Evolutionary conservation across 306 rosid species (phyloP).

Genomic region (Begonia fuchsioides): DNA sequence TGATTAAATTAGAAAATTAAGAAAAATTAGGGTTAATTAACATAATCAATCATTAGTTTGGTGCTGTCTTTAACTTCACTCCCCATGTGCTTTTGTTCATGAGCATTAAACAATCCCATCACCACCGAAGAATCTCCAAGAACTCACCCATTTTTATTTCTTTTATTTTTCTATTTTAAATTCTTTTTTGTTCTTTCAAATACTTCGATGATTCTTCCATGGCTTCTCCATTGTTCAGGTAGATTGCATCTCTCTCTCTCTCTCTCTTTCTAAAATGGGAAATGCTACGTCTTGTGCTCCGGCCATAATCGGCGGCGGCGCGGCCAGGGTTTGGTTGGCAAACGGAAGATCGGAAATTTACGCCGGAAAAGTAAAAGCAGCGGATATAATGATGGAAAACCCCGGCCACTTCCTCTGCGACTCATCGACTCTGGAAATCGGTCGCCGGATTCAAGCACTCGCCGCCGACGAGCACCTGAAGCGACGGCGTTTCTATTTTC

Average conservation of each 20-base stretch:
- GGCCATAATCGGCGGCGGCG: constrained; percentile 24
- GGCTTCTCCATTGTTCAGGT: neutral
- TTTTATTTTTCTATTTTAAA: no score
- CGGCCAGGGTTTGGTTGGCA: constrained; percentile 25
- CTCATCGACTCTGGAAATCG: constrained; percentile 49
- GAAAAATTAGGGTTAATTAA: constrained; percentile 23
- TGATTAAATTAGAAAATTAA: constrained; percentile 9
- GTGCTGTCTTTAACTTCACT: constrained; percentile 37
- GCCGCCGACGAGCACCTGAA: constrained; percentile 49
- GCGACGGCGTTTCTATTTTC: constrained; percentile 42
- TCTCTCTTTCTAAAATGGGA: constrained; percentile 41
- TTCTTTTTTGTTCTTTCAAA: no score
- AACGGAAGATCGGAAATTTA: constrained; percentile 48
- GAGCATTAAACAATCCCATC: neutral
- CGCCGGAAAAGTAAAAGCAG: constrained; percentile 46
- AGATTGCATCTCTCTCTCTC: constrained; percentile 2
- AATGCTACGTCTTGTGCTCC: constrained; percentile 67
- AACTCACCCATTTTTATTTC: no score
- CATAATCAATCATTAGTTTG: constrained; percentile 58
- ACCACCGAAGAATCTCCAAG: neutral
- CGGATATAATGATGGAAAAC: constrained; percentile 51
- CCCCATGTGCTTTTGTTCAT: constrained; percentile 45
- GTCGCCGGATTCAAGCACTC: constrained; percentile 67
- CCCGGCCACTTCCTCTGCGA: constrained; percentile 65
- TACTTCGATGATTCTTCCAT: neutral